Base-by-base conservation (phyloP, 2,329 filamentous ascomycete genomes). In the Arthrobotrys iridis region DNA sequence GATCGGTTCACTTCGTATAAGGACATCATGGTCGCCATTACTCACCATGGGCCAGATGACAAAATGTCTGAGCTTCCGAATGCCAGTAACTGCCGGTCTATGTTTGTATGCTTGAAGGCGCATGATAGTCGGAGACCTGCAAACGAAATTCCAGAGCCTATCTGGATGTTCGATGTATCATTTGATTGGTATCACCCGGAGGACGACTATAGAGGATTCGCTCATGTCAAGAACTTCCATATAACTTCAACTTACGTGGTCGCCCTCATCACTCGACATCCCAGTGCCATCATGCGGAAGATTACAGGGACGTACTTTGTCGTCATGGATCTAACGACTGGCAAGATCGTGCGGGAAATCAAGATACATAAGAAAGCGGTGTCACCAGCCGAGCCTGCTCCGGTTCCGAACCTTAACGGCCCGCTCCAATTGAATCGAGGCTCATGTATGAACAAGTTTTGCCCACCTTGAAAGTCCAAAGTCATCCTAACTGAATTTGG, bases 181-280 rank as follows among this genome's bases (percentile, higher is more conserved):
- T 52, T 30, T n/a, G 75, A 78, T 41, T 80, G 79, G 79, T 76
- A 74, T 26, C 76, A 79, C 33, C 65, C 77, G 11, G 72, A 78
- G 11, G 50, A 57, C 20, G 58, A 73, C 33, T 80, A 79, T 72
- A 76, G 76, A 26, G 78, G 77, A 13, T 79, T 78, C 50, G 77
- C 79, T 6, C 78, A 79, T 50, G 50, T 80, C 11, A 79, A 79
- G 43, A 80, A 79, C 67, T 80, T 79, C 40, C 78, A 80, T 71
- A 60, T 80, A 15, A 80, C 79, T 7, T 79, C 70, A 68, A 79
- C 77, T 20, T 75, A 78, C 55, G 59, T 80, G n/a, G 77, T 80
- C 30, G 79, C 77, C n/a, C 78, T 80, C 2, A 77, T 79, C 15
- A 79, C 78, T 20, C 76, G 78, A 15, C 78, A 80, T 40, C 78